phyloP scores from a whole-genome alignment of 768 basidiomycete genomes.

The Cystofilobasidium macerans region DNA sequence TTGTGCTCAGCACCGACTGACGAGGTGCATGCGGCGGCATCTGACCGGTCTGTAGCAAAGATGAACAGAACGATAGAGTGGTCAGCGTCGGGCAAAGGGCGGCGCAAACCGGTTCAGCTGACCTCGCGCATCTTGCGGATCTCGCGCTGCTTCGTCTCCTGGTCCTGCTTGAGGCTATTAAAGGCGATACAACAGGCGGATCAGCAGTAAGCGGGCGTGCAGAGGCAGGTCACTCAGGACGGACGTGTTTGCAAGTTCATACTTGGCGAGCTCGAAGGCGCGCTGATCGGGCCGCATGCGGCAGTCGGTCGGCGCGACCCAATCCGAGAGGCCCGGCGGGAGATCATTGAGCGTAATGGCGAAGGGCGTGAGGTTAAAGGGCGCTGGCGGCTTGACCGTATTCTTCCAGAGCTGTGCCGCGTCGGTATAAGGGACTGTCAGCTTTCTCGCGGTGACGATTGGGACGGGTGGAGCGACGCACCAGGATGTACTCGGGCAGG shows the following conservation, averaged over 20 bases:
- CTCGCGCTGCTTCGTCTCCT: slow-evolving; percentile 67
- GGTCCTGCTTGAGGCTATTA: slow-evolving; percentile 32
- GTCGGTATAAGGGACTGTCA: too few species aligned
- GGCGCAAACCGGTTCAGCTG: not conserved
- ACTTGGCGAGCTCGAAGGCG: slow-evolving; percentile 80
- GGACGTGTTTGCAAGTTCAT: slow-evolving; percentile 62
- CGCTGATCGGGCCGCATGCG: slow-evolving; percentile 84
- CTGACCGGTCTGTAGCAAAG: slow-evolving; percentile 44
- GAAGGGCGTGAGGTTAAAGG: slow-evolving; percentile 92
- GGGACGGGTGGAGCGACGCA: slow-evolving; percentile 34
- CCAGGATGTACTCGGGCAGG: slow-evolving; percentile 62
- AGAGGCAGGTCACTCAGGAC: not conserved
- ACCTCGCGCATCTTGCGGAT: slow-evolving; percentile 60
- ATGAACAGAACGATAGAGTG: not conserved
- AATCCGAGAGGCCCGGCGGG: slow-evolving; percentile 57
- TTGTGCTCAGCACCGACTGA: not conserved
- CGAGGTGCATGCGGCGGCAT: slow-evolving; percentile 63
- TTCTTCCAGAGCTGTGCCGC: slow-evolving; percentile 56
- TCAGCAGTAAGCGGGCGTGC: not conserved
- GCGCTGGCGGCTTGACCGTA: slow-evolving; percentile 66
- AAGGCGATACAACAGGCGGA: too few species aligned
- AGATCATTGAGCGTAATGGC: slow-evolving; percentile 80
- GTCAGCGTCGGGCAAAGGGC: not conserved
- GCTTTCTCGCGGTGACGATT: not conserved
- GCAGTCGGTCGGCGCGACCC: slow-evolving; percentile 80